Evolutionary conservation across 2,329 filamentous ascomycete species (phyloP), one percentile per base, ranked within the genome.

Genomic region (Fusarium denticulatum): DNA sequence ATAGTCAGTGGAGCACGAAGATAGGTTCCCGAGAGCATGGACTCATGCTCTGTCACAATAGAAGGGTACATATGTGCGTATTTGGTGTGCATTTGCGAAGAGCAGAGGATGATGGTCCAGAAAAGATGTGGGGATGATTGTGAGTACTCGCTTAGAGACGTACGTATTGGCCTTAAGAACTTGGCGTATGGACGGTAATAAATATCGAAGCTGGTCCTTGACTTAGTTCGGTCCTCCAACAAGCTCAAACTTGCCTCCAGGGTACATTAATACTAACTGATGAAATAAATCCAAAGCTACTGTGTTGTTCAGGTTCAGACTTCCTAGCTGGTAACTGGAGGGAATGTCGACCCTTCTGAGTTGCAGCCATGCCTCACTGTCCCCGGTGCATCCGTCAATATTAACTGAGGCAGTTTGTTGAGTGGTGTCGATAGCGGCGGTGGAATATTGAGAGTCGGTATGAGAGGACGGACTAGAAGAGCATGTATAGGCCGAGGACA

Each of bases 341-440:
- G 50, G 34, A 28, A 53, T 37, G 18, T 37, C 32, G 32, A 53
- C 18, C 4, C 12, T n/a, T 37, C 28, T 53, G 1, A 53, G 32
- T 18, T 53, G 49, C 7, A 53, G 30, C 49, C 49, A 53, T 15
- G 32, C 6, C 24, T 37, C 49, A 5, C 6, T 6, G 6, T 16
- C 24, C 18, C 5, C 0, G 0, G 18, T 3, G 26, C 5, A 8
- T 26, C 7, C 3, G 5, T 12, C 6, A 5, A 37, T 4, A 16
- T 18, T 14, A 8, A 24, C 1, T 37, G 10, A 18, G 11, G 13
- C 9, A 53, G 5, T 4, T 4, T 26, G 12, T 26, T 14, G 16
- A 36, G n/a, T 11, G 8, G 30, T 20, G 16, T 0, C 18, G 3
- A 22, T 4, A 12, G 32, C 7, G 13, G 18, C 13, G 8, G 18